These are phyloP conservation scores for Hericium rajendrae DNA, from an alignment of 768 basidiomycete genomes.

Conservation along the genomic window DNA sequence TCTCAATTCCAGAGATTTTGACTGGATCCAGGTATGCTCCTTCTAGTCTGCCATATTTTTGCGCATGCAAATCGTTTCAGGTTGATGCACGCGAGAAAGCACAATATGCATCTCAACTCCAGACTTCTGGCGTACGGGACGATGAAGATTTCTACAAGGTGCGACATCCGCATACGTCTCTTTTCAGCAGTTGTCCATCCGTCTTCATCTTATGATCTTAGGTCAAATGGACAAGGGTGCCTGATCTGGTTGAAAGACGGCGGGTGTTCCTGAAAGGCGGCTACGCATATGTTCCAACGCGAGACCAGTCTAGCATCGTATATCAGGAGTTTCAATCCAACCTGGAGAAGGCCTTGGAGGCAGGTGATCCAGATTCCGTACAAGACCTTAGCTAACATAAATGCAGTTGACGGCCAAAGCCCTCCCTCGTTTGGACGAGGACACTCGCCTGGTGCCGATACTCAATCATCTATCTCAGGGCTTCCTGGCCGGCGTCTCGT, in stretches of 20 bases:
- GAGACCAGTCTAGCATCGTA: conserved; percentile 75
- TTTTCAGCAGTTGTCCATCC: background rate
- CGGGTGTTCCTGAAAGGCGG: conserved; percentile 70
- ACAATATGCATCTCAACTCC: conserved; percentile 37
- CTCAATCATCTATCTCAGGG: conserved; percentile 88
- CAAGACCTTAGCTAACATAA: background rate
- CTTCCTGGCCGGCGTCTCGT: conserved; percentile 84
- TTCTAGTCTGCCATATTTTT: background rate
- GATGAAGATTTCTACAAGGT: conserved; percentile 76
- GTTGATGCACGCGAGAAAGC: conserved; percentile 38
- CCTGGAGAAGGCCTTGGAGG: conserved; percentile 70
- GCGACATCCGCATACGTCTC: background rate
- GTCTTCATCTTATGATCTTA: conserved; percentile 20
- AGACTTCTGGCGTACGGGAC: conserved; percentile 30
- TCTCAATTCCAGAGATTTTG: conserved; percentile 52
- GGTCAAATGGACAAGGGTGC: conserved; percentile 96
- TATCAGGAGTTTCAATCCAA: conserved; percentile 75
- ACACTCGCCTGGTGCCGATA: conserved; percentile 81
- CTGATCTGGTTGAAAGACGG: conserved; percentile 80
- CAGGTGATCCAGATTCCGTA: conserved; percentile 21
- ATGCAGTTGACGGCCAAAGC: conserved; percentile 72
- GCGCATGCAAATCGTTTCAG: conserved; percentile 37
- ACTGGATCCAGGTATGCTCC: conserved; percentile 47
- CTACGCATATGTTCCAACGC: conserved; percentile 79
- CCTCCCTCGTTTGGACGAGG: conserved; percentile 88